Evolutionary conservation across 1,284 basidiomycete genomes (phyloP), one percentile per base, ranked within the genome.

Genomic region (Grifola frondosa): DNA sequence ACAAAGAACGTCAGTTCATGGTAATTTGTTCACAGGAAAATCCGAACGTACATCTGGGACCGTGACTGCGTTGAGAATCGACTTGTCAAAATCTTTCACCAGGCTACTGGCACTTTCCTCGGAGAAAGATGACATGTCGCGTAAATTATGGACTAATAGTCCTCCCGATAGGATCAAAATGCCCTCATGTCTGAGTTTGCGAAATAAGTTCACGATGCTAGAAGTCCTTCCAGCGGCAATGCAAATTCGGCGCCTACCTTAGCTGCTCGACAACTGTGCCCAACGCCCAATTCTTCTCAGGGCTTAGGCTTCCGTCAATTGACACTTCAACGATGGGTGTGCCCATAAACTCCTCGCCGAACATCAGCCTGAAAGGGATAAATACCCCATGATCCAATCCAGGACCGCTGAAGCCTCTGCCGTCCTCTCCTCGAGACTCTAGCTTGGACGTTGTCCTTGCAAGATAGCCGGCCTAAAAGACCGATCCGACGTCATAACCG

Each of bases 361-460:
- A 88, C 87, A 89, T 90, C 42, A 84, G 60, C 35, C 74, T 70
- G 70, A 89, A 88, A 1, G 87, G 87, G 7, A 89, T 70, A 58
- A 90, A 89, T 37, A 86, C 81, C 24, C 85, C 84, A 54, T 88
- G 84, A 53, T 86, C 85, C 8, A 74, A 53, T 7, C 67, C 83
- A 1, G 84, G 78, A 3, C 80, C 82, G 30, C 58, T 40, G 57
- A 78, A 81, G 0, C 83, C 82, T n/a, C 82, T 66, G 4, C 87
- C 87, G 54, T 89, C 87, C 40, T 63, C 53, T 3, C 87, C 86
- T 17, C 86, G 75, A 17, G 70, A 43, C 59, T 90, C 84, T 1
- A 60, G 48, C 40, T 66, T 70, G 4, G 66, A 52, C 4, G 74
- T 75, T 2, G 73, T 69, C 16, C 81, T 75, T 2, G 82, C 80